These are phyloP conservation scores for Akanthomyces dipterigenus DNA, from an alignment of 2,329 filamentous ascomycete species.

Conservation along the genomic window DNA sequence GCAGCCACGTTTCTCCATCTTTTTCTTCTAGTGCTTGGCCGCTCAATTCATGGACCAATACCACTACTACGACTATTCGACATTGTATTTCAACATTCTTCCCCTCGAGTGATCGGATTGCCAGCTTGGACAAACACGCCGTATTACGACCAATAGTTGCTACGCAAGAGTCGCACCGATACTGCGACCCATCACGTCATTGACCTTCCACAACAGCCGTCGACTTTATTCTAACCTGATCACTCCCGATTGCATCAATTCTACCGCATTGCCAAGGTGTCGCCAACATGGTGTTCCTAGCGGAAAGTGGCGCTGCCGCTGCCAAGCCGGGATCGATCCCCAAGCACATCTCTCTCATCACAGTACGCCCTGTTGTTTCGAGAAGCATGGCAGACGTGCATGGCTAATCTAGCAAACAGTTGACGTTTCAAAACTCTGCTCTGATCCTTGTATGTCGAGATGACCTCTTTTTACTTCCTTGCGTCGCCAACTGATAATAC, in stretches of 20 bases:
- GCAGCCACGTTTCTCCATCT: neutral
- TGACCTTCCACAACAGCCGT: neutral
- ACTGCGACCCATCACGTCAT: neutral
- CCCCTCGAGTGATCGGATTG: neutral
- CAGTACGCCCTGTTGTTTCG: conserved; percentile 12
- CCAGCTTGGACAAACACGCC: neutral
- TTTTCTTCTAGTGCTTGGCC: neutral
- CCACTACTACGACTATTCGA: neutral
- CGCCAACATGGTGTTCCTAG: neutral
- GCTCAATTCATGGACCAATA: neutral
- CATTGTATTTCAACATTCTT: neutral
- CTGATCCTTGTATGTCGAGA: conserved; percentile 55
- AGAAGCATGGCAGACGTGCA: neutral
- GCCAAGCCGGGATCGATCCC: conserved; percentile 10
- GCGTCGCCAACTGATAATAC: conserved; percentile 13
- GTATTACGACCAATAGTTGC: neutral
- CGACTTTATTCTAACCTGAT: neutral
- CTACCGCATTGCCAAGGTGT: neutral
- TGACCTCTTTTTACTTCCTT: neutral
- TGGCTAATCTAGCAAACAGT: conserved; percentile 33
- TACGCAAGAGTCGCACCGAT: neutral
- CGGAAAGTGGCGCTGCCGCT: neutral
- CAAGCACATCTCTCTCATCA: conserved; percentile 17
- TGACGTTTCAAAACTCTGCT: conserved; percentile 69
- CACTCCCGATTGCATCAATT: too few species aligned